Conservation (phyloP, 768 basidiomycete genomes). For the Wakefieldia striispora region DNA sequence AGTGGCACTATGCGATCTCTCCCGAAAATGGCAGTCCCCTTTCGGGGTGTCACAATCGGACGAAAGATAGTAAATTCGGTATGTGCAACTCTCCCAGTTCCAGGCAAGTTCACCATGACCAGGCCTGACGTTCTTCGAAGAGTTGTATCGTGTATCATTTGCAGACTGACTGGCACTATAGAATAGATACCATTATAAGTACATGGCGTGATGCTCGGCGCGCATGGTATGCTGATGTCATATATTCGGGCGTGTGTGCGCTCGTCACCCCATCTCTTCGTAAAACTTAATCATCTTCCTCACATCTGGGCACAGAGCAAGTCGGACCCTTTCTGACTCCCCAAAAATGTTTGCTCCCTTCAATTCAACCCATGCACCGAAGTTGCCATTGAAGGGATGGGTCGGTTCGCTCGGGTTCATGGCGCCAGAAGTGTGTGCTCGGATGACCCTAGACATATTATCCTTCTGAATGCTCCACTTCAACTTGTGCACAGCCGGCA, state of each 20-base stretch:
- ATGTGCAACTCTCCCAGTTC: too few species aligned
- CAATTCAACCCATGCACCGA: conserved; percentile 57
- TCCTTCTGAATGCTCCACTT: conserved; percentile 73
- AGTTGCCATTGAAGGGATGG: conserved; percentile 33
- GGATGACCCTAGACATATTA: conserved; percentile 55
- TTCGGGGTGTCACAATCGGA: neutral
- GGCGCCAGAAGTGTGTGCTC: conserved; percentile 37
- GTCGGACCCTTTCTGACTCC: conserved; percentile 63
- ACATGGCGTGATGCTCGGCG: neutral
- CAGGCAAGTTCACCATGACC: too few species aligned
- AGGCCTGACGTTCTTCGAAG: too few species aligned
- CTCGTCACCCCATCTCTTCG: conserved; percentile 39
- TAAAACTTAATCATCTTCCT: conserved; percentile 58
- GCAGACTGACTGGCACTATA: too few species aligned
- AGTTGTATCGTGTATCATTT: too few species aligned
- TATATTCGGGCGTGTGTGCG: neutral
- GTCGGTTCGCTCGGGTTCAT: conserved; percentile 19
- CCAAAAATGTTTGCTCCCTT: conserved; percentile 48
- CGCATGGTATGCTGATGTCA: neutral
- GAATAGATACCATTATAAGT: neutral
- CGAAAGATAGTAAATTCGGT: neutral
- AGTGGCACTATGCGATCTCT: neutral
- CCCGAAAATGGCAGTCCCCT: conserved; percentile 6
- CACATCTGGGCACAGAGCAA: conserved; percentile 68
- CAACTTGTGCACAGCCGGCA: conserved; percentile 62